Evolutionary conservation across 257 asterid genomes (phyloP).

Genomic region (Nemophila menziesii): DNA sequence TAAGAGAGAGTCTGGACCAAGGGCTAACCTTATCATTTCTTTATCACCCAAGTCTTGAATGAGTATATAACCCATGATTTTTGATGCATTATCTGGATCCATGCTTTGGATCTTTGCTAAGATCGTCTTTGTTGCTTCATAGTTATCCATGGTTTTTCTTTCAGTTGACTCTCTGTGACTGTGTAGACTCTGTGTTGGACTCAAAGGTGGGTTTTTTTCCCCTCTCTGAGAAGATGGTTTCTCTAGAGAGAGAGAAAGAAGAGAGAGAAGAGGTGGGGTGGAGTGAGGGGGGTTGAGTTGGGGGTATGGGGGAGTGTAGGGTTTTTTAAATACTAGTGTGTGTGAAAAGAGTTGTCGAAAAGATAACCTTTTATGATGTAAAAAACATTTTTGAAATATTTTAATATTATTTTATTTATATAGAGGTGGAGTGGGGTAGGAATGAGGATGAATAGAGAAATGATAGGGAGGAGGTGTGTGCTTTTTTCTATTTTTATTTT

Average conservation of each 20-base stretch:
- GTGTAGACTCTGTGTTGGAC: background rate
- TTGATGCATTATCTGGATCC: slow-evolving; percentile 80
- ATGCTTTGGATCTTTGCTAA: slow-evolving; percentile 65
- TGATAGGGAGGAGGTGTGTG: background rate
- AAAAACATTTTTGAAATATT: no score
- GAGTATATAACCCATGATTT: slow-evolving; percentile 71
- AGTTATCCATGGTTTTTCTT: slow-evolving; percentile 41
- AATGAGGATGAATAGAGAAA: background rate
- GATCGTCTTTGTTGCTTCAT: slow-evolving; percentile 61
- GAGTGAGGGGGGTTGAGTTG: slow-evolving; percentile 10
- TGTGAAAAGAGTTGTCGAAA: slow-evolving; percentile 14
- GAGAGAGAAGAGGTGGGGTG: slow-evolving; percentile 3
- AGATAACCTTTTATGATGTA: background rate
- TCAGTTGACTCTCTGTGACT: background rate
- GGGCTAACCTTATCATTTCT: slow-evolving; percentile 77
- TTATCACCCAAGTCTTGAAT: slow-evolving; percentile 74
- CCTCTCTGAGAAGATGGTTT: slow-evolving; percentile 11
- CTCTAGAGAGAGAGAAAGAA: slow-evolving; percentile 2
- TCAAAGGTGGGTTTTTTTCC: slow-evolving; percentile 7
- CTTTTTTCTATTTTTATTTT: slow-evolving; percentile 21
- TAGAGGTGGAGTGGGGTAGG: slow-evolving; percentile 4
- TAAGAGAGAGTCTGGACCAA: slow-evolving; percentile 51
- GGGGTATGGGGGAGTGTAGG: slow-evolving; percentile 14
- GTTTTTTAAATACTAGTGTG: slow-evolving; percentile 25
- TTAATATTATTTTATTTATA: no score